phyloP scores from a whole-genome alignment of 805 yeast genomes.

The Saccharomycopsis sp. region DNA sequence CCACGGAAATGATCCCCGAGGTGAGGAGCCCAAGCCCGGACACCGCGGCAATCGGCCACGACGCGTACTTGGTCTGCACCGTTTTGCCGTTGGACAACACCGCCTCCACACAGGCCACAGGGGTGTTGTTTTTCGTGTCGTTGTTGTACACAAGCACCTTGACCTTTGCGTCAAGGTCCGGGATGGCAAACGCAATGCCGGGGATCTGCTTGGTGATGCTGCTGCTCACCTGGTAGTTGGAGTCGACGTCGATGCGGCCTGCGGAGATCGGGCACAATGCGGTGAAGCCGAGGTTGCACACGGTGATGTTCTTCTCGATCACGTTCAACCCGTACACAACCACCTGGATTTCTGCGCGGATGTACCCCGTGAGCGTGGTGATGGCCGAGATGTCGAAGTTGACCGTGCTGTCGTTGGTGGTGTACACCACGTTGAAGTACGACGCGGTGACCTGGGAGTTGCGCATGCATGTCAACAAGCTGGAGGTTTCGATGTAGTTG shows the following conservation, averaged over 20 bases:
- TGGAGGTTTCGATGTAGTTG: conserved; percentile 41
- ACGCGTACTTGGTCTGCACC: conserved; percentile 84
- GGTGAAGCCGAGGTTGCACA: conserved; percentile 55
- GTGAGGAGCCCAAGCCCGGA: conserved; percentile 83
- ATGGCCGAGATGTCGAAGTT: conserved; percentile 67
- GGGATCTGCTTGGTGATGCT: conserved; percentile 55
- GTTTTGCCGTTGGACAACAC: conserved; percentile 81
- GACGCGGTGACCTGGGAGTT: conserved; percentile 82
- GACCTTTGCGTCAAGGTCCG: conserved; percentile 91
- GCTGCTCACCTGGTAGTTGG: conserved; percentile 37
- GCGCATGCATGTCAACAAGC: conserved; percentile 88
- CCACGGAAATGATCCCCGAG: conserved; percentile 78
- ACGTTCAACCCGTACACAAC: conserved; percentile 77
- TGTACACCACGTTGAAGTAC: conserved; percentile 67
- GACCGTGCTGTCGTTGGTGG: conserved; percentile 57
- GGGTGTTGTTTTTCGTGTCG: conserved; percentile 35
- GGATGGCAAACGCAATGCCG: conserved; percentile 78
- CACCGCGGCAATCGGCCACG: conserved; percentile 94
- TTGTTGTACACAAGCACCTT: conserved; percentile 55
- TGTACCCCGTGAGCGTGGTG: conserved; percentile 68
- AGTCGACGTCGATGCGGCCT: conserved; percentile 73
- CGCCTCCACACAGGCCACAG: conserved; percentile 91
- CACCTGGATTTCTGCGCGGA: conserved; percentile 57
- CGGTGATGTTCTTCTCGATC: conserved; percentile 45
- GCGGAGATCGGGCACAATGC: conserved; percentile 77